Evolutionary conservation across 2,329 filamentous ascomycete genomes (phyloP).

Genomic region (Neonectria magnoliae): DNA sequence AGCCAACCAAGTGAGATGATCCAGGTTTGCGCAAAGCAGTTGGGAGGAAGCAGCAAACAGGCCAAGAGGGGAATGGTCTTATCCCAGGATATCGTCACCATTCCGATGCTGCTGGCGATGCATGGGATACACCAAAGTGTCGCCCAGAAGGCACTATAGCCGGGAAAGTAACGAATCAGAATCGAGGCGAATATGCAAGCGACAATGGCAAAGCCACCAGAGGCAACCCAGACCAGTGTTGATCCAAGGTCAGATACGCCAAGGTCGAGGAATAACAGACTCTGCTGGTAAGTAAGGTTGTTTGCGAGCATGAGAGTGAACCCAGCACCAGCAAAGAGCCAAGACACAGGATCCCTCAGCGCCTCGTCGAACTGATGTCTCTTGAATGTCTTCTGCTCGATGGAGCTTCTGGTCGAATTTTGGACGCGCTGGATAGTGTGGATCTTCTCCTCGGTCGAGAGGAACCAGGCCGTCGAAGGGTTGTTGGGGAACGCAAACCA

Average conservation of each 20-base stretch:
- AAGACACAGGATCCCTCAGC: constrained; percentile 43
- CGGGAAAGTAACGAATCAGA: constrained; percentile 27
- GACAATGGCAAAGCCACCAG: constrained; percentile 27
- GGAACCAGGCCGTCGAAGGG: constrained; percentile 33
- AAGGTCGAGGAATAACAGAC: constrained; percentile 27
- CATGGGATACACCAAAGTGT: constrained; percentile 36
- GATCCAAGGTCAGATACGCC: constrained; percentile 27
- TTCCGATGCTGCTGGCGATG: constrained; percentile 33
- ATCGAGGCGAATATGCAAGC: constrained; percentile 31
- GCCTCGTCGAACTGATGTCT: constrained; percentile 45
- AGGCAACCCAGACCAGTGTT: constrained; percentile 27
- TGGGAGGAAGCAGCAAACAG: constrained; percentile 28
- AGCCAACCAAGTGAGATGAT: constrained; percentile 30
- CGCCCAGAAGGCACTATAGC: constrained; percentile 34
- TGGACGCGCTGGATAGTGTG: constrained; percentile 46
- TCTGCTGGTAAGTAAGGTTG: constrained; percentile 51
- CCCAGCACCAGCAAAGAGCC: constrained; percentile 43
- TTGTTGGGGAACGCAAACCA: constrained; percentile 31
- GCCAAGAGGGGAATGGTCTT: constrained; percentile 43
- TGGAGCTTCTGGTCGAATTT: constrained; percentile 43
- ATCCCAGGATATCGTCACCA: constrained; percentile 35
- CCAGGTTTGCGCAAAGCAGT: constrained; percentile 31
- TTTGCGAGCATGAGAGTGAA: constrained; percentile 52
- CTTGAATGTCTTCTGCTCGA: constrained; percentile 49
- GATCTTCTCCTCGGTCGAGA: constrained; percentile 38